Conservation (phyloP, 306 rosid species). For the Pyrus bretschneideri region DNA sequence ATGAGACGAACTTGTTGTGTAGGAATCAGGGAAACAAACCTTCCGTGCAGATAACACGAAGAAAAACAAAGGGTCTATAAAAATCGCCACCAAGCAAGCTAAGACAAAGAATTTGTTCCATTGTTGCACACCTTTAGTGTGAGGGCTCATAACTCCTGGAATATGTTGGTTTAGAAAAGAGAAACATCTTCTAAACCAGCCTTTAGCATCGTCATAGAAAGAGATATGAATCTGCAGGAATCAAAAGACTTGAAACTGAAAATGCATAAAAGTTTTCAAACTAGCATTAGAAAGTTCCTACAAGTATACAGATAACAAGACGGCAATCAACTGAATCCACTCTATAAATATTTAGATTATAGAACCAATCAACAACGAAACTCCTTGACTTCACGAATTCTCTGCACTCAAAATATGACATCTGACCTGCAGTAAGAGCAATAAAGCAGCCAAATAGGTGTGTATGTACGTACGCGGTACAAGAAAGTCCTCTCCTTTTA, state of each 20-base stretch:
- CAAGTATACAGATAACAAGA: background rate
- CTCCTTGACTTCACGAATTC: background rate
- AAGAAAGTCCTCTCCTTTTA: too few species aligned
- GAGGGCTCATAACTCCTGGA: slow-evolving; percentile 57
- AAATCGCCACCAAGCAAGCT: slow-evolving; percentile 37
- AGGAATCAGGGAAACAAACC: slow-evolving; percentile 20
- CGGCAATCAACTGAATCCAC: background rate
- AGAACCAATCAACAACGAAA: background rate
- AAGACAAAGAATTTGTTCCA: slow-evolving; percentile 51
- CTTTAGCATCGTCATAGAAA: slow-evolving; percentile 46
- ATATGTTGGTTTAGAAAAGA: slow-evolving; percentile 27
- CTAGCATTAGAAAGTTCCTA: background rate
- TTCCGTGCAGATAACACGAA: slow-evolving; percentile 29
- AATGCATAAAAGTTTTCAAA: background rate
- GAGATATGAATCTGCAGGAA: slow-evolving; percentile 38
- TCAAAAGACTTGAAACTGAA: slow-evolving; percentile 2
- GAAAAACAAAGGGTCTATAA: slow-evolving; percentile 58
- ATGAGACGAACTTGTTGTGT: background rate
- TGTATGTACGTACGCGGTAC: too few species aligned
- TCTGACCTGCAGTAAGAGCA: background rate
- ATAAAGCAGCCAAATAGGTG: too few species aligned
- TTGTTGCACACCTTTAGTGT: slow-evolving; percentile 35
- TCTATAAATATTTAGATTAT: too few species aligned
- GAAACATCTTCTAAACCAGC: slow-evolving; percentile 25
- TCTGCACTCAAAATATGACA: background rate